phyloP scores from a whole-genome alignment of 2,329 filamentous ascomycete genomes.

The Bipolaris oryzae region DNA sequence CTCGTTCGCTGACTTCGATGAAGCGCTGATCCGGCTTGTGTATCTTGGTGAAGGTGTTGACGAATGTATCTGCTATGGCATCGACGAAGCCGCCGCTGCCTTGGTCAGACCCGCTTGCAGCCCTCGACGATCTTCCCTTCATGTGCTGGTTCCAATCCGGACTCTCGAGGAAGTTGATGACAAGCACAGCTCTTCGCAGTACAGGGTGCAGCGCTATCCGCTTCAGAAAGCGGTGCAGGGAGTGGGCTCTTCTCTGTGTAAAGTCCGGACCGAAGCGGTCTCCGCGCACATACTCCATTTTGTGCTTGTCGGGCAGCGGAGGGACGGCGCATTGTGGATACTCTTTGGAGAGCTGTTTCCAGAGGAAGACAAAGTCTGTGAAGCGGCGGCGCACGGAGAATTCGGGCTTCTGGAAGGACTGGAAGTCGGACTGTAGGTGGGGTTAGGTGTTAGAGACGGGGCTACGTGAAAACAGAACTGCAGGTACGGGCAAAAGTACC shows the following conservation, averaged over 20 bases:
- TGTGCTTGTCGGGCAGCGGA: constrained; percentile 96
- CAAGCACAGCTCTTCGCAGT: constrained; percentile 78
- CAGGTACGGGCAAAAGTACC: constrained; percentile 7
- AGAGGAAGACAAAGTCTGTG: constrained; percentile 97
- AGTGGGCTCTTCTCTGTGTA: constrained; percentile 84
- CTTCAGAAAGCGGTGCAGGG: constrained; percentile 86
- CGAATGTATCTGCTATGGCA: constrained; percentile 91
- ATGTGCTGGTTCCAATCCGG: constrained; percentile 97
- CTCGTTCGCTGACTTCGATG: constrained; percentile 89
- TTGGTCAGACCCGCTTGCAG: constrained; percentile 52
- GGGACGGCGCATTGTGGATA: constrained; percentile 92
- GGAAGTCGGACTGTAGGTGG: constrained; percentile 78
- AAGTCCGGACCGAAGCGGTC: constrained; percentile 96
- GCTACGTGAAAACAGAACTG: neutral
- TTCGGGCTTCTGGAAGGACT: constrained; percentile 82
- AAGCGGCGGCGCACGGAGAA: constrained; percentile 87
- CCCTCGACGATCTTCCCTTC: constrained; percentile 74
- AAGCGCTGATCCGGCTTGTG: constrained; percentile 95
- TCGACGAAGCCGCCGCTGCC: constrained; percentile 79
- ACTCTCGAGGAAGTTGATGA: constrained; percentile 90
- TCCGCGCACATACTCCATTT: constrained; percentile 97
- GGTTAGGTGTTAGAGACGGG: constrained; percentile 17
- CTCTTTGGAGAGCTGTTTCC: constrained; percentile 84
- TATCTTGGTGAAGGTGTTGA: constrained; percentile 96
- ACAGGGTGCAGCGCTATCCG: constrained; percentile 87